These are phyloP conservation scores for Phytophthora europaea DNA, from an alignment of 352 stramenopile species.

Conservation along the genomic window DNA sequence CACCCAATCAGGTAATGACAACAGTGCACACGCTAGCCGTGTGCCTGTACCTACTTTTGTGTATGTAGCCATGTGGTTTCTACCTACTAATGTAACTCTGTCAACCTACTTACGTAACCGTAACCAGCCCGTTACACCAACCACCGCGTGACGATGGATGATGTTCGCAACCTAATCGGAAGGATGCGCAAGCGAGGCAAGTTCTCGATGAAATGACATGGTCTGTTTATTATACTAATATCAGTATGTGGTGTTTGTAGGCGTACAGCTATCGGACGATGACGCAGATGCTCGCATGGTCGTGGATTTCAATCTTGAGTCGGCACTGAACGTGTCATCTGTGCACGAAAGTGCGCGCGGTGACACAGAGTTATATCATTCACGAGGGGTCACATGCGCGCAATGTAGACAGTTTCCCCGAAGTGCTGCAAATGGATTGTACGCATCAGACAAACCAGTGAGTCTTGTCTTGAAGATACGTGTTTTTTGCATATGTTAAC, in stretches of 20 bases:
- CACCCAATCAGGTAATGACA: too few relatives aligned
- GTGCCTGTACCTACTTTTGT: too few relatives aligned
- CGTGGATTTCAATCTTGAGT: slow-evolving; percentile 14
- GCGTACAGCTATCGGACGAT: neutral
- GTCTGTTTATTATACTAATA: neutral
- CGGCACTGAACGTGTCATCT: neutral
- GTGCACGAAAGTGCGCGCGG: slow-evolving; percentile 13
- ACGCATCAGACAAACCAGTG: neutral
- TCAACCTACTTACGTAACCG: too few relatives aligned
- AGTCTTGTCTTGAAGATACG: too few relatives aligned
- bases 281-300: slow-evolving; percentile 15
- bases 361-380: slow-evolving; percentile 17
- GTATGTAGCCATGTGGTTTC: too few relatives aligned
- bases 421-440: slow-evolving; percentile 7
- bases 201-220: neutral
- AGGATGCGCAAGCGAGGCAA: neutral
- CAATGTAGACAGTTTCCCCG: slow-evolving; percentile 9
- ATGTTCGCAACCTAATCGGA: neutral
- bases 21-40: too few relatives aligned
- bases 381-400: slow-evolving; percentile 5
- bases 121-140: too few relatives aligned
- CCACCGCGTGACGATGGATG: slow-evolving; percentile 14
- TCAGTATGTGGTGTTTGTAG: neutral
- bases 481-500: too few relatives aligned
- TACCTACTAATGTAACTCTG: too few relatives aligned